Evolutionary conservation across 306 rosid genomes (phyloP).

Genomic region (Pyrus communis): DNA sequence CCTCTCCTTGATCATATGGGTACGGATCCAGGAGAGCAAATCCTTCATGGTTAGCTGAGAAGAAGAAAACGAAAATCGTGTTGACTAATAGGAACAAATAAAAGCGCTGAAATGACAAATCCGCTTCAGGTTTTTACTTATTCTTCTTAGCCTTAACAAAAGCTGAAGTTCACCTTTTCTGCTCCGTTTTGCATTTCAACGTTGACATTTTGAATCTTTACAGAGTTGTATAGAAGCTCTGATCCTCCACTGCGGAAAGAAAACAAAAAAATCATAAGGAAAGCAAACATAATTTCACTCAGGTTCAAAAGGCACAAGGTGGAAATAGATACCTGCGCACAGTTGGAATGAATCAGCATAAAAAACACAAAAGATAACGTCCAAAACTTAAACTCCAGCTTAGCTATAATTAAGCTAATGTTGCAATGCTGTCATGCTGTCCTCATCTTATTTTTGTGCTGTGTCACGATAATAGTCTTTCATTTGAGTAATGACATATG

Average conservation of each 20-base stretch:
- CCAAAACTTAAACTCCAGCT: background rate
- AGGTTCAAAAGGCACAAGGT: background rate
- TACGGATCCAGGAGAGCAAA: constrained; percentile 77
- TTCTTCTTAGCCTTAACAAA: background rate
- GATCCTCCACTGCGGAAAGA: constrained; percentile 63
- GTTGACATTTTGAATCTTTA: constrained; percentile 68
- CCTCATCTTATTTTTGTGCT: too few relatives aligned
- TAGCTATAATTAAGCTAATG: too few relatives aligned
- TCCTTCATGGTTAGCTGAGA: constrained; percentile 69
- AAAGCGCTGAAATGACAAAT: background rate
- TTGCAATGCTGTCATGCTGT: too few relatives aligned
- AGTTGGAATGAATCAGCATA: background rate
- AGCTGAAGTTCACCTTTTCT: constrained; percentile 39
- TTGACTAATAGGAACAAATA: background rate
- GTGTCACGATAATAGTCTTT: too few relatives aligned
- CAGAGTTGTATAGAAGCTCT: constrained; percentile 87
- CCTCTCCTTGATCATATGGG: constrained; percentile 86
- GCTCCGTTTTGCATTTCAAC: constrained; percentile 49
- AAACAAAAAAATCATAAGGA: background rate
- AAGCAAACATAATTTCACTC: constrained; percentile 3
- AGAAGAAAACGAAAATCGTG: constrained; percentile 8
- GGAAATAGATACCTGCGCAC: background rate
- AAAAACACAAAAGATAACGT: background rate
- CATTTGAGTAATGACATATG: too few relatives aligned
- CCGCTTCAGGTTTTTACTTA: background rate